Base-by-base conservation (phyloP, 495 filamentous ascomycete species). In the Neurospora sp. region DNA sequence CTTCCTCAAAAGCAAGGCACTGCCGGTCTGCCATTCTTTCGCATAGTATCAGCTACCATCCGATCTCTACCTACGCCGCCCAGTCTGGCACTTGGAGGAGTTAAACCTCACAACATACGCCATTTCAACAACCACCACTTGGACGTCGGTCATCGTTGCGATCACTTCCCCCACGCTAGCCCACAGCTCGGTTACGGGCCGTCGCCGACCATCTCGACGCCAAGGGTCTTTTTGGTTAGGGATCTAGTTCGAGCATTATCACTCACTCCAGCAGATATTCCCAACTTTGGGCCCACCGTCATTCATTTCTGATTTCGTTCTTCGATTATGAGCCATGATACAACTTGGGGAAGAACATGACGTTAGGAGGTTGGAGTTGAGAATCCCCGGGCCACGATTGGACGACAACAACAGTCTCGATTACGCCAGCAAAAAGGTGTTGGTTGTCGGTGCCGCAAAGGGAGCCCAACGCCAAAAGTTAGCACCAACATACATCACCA, bases 211-310 rank as follows among this genome's bases (percentile, higher is more conserved):
- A 45, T 59, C 40, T 76, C 40, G 45, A 74, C 73, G 48, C 72
- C 70, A 61, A 65, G 38, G 27, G 38, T 31, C 61, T 78, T 78
- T 79, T 78, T 78, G 77, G 77, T 79, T 78, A 78, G 71, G 76
- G 72, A 70, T 71, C 70, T 74, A 74, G 72, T 40, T 68, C 70
- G 42, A n/a, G 42, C 70, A 78, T 69, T 74, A 78, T 77, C 72
- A 74, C 72, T 78, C 72, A 74, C 72, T 76, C 76, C 40, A 74
- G 48, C 44, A 73, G 53, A 65, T 65, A 65, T 65, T 65, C 53
- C 53, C 53, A 37, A 37, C 27, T 65, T 31, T 65, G 53, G 27
- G 53, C 22, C 53, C 53, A 35, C 53, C 31, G 53, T 65, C 53
- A 65, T 65, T 59, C 42, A 18, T 48, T 40, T 44, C 69, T 59